Evolutionary conservation across 176 grass and related monocot genomes (phyloP), one percentile per base, ranked within the genome.

Genomic region (Oryza meridionalis): DNA sequence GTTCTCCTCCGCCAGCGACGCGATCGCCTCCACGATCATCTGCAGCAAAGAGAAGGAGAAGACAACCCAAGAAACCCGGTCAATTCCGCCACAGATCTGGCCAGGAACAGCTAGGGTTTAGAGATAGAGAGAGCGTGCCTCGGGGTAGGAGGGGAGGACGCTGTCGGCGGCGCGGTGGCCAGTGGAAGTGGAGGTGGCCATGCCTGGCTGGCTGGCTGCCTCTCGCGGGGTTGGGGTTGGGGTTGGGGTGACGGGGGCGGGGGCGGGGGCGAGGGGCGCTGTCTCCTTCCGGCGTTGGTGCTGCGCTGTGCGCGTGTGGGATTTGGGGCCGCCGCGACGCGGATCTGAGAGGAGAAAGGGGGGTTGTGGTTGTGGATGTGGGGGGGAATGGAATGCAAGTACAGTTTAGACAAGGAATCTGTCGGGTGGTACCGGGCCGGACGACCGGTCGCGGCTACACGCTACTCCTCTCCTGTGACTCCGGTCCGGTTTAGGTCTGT

Each of bases 1-100:
- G 35, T 82, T 81, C 29, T 88, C 72, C 75, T 85, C 93, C 45
- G 82, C 88, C 51, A 89, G 88, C 75, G 84, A 72, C 29, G 84
- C 80, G 88, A 92, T 86, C 71, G 93, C 93, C n/a, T 79, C 73
- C 43, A 85, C 67, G 78, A 94, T 94, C 85, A 94, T 88, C 93
- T 94, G 93, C 82, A 90, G 83, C 11, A 44, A 37, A 5, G 4
- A 35, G 4, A 3, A 42, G 58, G 2, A 26, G 33, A 35, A 35
- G 33, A 5, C 33, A 35, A n/a, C 4, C n/a, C 40, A 31, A 49
- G 31, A 72, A 72, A 72, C 78, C 78, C 65, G 26, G 72, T 89
- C 82, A 85, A 77, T 81, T 72, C 45, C 45, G 37, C 10, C 65
- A 76, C 65, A 90, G 88, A 90, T 86, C 88, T 35, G 29, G 29